A percentile compares a stretch with the other conserved stretches of the same genome.
Conservation (phyloP, 495 filamentous ascomycete genomes). For the Lophium mytilinum region DNA sequence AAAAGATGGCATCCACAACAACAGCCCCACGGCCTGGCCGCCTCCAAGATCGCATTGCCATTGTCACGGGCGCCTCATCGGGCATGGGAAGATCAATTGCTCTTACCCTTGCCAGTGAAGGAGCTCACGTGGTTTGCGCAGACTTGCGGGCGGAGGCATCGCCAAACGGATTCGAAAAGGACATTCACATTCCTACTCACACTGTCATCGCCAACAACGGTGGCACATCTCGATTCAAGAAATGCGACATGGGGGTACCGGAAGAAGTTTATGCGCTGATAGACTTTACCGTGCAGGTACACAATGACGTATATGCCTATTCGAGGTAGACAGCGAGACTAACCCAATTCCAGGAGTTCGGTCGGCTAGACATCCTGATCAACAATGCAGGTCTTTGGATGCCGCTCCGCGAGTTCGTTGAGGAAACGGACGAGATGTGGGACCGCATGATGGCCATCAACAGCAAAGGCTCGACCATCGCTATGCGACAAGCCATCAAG, state of each 20-base stretch:
- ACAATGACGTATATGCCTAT: too few species aligned
- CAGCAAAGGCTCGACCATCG: not conserved
- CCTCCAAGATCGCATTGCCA: slow-evolving; percentile 34
- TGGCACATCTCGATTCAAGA: slow-evolving; percentile 13
- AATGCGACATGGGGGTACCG: not conserved
- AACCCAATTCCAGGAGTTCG: too few species aligned
- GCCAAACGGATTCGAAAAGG: slow-evolving; percentile 11
- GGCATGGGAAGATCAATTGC: slow-evolving; percentile 44
- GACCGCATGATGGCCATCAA: slow-evolving; percentile 1
- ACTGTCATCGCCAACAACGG: slow-evolving; percentile 35
- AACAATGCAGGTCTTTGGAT: not conserved
- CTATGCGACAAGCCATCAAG: not conserved
- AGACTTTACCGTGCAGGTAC: not conserved
- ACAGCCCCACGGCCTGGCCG: not conserved
- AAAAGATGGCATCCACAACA: not conserved
- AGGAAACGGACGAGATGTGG: not conserved
- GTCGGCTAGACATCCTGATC: not conserved
- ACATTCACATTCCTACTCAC: slow-evolving; percentile 31
- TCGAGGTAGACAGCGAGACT: too few species aligned
- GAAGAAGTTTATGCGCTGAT: not conserved
- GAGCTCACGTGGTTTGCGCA: slow-evolving; percentile 42
- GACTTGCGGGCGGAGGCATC: slow-evolving; percentile 33
- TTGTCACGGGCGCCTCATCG: slow-evolving; percentile 44
- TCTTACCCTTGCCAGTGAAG: slow-evolving; percentile 38
- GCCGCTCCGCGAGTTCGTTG: not conserved